phyloP scores from a whole-genome alignment of 164 flowering plant species.

The Tetracentron sinense region DNA sequence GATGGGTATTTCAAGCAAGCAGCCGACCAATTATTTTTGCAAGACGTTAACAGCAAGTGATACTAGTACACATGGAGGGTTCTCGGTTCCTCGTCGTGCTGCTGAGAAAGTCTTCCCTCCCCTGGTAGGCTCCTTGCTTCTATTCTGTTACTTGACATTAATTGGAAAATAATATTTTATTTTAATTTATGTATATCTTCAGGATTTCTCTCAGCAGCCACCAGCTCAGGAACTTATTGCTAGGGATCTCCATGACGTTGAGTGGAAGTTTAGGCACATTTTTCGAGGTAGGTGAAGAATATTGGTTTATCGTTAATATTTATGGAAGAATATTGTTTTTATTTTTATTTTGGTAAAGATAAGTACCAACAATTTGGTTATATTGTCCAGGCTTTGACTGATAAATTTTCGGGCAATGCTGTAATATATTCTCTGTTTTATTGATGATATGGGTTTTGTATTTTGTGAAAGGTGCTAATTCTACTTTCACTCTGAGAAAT shows the following conservation, averaged over 20 bases:
- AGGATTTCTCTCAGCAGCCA: slow-evolving; percentile 91
- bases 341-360: too few relatives aligned
- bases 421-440: too few relatives aligned
- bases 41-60: too few relatives aligned
- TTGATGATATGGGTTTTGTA: too few relatives aligned
- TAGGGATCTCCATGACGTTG: slow-evolving; percentile 84
- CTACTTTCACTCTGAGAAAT: too few relatives aligned
- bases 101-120: slow-evolving; percentile 95
- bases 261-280: slow-evolving; percentile 91
- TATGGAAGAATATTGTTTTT: too few relatives aligned
- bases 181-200: slow-evolving; percentile 8
- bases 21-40: slow-evolving; percentile 87
- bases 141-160: background rate
- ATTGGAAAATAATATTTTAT: slow-evolving; percentile 6
- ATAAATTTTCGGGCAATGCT: too few relatives aligned
- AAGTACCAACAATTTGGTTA: too few relatives aligned
- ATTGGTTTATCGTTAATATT: too few relatives aligned
- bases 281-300: slow-evolving; percentile 55
- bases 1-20: slow-evolving; percentile 71
- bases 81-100: slow-evolving; percentile 94
- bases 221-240: slow-evolving; percentile 89
- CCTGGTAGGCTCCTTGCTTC: slow-evolving; percentile 38
- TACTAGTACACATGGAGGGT: slow-evolving; percentile 94
- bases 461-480: too few relatives aligned
- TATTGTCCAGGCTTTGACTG: too few relatives aligned